phyloP scores from a whole-genome alignment of 2,329 filamentous ascomycete species.

The Nannizziopsis barbatae region DNA sequence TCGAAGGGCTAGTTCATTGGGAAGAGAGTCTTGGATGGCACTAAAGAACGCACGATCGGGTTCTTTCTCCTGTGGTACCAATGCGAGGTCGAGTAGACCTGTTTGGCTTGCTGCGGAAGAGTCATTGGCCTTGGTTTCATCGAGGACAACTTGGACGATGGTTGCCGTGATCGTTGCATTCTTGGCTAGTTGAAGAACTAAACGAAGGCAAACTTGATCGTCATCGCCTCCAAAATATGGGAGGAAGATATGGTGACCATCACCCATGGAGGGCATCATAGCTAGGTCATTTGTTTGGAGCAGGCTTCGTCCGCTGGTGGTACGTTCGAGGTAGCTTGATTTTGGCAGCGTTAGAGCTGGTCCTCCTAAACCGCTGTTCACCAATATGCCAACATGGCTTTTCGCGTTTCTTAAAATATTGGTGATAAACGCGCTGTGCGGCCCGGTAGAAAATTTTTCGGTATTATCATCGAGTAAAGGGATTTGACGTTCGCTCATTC shows the following conservation, averaged over 20 bases:
- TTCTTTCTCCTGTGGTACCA: conserved; percentile 23
- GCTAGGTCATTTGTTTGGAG: conserved; percentile 48
- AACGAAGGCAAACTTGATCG: conserved; percentile 64
- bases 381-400: conserved; percentile 64
- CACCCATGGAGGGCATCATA: conserved; percentile 50
- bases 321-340: conserved; percentile 35
- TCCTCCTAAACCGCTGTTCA: conserved; percentile 57
- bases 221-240: conserved; percentile 78
- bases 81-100: not conserved
- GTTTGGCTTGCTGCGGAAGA: conserved; percentile 6
- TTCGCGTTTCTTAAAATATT: conserved; percentile 51
- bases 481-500: conserved; percentile 54
- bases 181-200: conserved; percentile 73
- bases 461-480: conserved; percentile 42
- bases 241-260: conserved; percentile 72
- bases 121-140: conserved; percentile 9
- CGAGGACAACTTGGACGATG: conserved; percentile 49
- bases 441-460: conserved; percentile 46
- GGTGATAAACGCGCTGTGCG: conserved; percentile 65
- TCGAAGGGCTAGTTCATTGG: conserved; percentile 40
- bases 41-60: conserved; percentile 47
- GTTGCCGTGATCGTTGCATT: conserved; percentile 70
- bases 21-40: conserved; percentile 46
- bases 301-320: conserved; percentile 48
- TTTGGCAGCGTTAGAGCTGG: conserved; percentile 21